Base-by-base conservation (phyloP, 2,329 filamentous ascomycete species). In the Clonostachys rosea region DNA sequence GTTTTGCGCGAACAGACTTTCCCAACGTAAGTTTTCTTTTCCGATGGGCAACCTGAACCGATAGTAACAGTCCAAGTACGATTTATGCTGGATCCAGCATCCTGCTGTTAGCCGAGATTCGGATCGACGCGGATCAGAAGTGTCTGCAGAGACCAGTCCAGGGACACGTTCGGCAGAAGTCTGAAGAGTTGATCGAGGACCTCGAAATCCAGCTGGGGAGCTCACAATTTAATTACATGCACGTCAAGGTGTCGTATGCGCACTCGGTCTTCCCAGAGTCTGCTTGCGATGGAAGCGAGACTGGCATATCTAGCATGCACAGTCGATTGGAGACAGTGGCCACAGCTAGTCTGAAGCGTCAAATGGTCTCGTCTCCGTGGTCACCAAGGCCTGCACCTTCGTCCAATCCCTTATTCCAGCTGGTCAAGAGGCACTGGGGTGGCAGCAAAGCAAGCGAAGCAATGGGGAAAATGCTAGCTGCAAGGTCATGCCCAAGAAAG, bases 171-270 rank as follows among this genome's bases (percentile, higher is more conserved):
- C 63, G 64, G 34, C 66, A 71, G 42, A 70, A 65, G 37, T 74
- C 80, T 0, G 78, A 83, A 12, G 69, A 77, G 39, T 63, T 84
- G 34, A 79, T 86, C 14, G 71, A 78, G 20, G 78, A 83, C 48
- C 66, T 85, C 11, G 78, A 84, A 55, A 63, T 67, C 33, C 73
- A 82, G 47, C 71, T 85, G 4, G 78, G 79, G 33, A 66, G 70
- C 45, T 65, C 66, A 5, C 60, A 60, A 17, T 68, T 68, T 14
- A 68, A 73, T 34, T 84, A 79, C 52, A 61, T 84, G 44, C 69
- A 69, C 4, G 65, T 84, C 14, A 66, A 66, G 17, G 53, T 84
- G 8, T 73, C 65, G 7, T 85, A 84, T 54, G 67, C 67, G 3
- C 79, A 84, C 54, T 79, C 81, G 1, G 75, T 70, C 0, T 83